Base-by-base conservation (phyloP, 1,284 basidiomycete species). In the Athelia psychrophila region DNA sequence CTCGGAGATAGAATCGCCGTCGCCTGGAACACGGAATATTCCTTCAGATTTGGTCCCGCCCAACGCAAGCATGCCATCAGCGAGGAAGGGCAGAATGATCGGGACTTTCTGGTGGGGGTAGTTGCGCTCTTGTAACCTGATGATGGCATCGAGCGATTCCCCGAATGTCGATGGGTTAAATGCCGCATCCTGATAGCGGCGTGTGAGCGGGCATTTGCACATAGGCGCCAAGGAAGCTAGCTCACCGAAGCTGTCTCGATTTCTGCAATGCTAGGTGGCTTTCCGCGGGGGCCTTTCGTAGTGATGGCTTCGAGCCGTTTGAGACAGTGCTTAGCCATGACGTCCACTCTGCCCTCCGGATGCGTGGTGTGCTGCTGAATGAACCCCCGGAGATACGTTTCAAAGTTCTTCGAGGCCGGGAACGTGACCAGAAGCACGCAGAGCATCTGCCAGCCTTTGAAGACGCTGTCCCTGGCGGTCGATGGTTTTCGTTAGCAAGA, bases 111-210 rank as follows among this genome's bases (percentile, higher is more conserved):
- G 83, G 50, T 83, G 77, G 2, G 92, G 90, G 61, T 95, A 95
- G 40, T 86, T 91, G 38, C 88, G 82, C 60, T 85, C 84, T 68
- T 96, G 94, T 12, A 93, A 72, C 48, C 88, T 79, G 72, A 91
- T 88, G 56, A 93, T 87, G 19, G 84, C 84, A 56, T 91, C 87
- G 9, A 97, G 75, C 0, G 89, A 86, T 72, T 95, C 92, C 44
- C 93, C 93, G 63, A 96, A 97, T 0, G 91, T 94, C 1, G 91
- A 93, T 0, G 93, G 93, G 59, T 94, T 90, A 72, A 96, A 97
- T 2, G 94, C 93, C 24, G 92, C 91, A 62, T 95, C 92, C 84
- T 90, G 60, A 19, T 56, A 50, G 48, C 48, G 46, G 25, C 46
- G 47, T 16, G 52, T 24, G 48, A 44, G 13, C 38, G 22, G 10